Evolutionary conservation across 345 rosid genomes (phyloP).

Genomic region (Pseudoturritis turrita): DNA sequence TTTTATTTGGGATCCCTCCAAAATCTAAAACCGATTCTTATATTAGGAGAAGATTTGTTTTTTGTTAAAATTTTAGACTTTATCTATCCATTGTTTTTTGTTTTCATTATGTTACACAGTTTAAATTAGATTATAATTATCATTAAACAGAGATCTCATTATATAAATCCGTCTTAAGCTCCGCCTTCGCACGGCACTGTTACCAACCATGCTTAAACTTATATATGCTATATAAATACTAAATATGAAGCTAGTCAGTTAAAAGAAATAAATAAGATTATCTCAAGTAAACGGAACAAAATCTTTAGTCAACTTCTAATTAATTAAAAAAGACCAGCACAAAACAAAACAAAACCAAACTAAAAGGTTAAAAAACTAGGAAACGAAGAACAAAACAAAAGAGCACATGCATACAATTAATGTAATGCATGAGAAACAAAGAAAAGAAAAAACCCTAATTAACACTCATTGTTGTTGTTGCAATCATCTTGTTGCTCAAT

Average conservation of each 20-base stretch:
- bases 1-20: too few species aligned
- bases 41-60: too few species aligned
- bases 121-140: too few species aligned
- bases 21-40: too few species aligned
- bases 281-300: not conserved
- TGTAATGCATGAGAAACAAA: not conserved
- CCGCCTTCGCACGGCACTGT: too few species aligned
- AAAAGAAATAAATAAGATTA: not conserved
- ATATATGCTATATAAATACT: too few species aligned
- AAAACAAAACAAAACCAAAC: not conserved
- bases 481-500: constrained; percentile 50
- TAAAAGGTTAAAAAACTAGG: not conserved
- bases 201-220: too few species aligned
- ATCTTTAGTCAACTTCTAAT: not conserved
- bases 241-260: not conserved
- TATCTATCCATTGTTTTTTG: too few species aligned
- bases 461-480: constrained; percentile 15
- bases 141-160: too few species aligned
- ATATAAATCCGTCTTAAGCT: too few species aligned
- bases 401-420: constrained; percentile 6
- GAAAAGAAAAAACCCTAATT: not conserved
- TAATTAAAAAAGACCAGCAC: not conserved
- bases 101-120: too few species aligned
- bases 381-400: not conserved
- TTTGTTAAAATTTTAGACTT: too few species aligned